These are phyloP conservation scores for Ilex aquifolium DNA, from an alignment of 257 asterid species.

Conservation along the genomic window DNA sequence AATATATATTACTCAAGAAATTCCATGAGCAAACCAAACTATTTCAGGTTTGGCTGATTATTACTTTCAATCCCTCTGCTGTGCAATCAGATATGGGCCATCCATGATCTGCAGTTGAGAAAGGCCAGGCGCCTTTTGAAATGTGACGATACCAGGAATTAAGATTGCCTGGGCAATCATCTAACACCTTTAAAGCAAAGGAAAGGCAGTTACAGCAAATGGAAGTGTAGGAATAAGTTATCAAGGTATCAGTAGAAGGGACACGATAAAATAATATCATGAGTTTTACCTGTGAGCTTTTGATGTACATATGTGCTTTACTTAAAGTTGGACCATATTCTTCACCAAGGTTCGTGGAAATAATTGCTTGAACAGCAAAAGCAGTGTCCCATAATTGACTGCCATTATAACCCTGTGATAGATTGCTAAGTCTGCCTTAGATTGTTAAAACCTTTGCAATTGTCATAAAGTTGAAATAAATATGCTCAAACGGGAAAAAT, in stretches of 20 bases:
- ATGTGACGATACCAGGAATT: conserved; percentile 85
- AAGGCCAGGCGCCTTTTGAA: conserved; percentile 99
- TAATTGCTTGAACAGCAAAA: conserved; percentile 87
- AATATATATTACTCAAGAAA: conserved; percentile 11
- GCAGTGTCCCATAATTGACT: conserved; percentile 94
- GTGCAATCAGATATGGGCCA: conserved; percentile 99
- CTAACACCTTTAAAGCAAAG: conserved; percentile 54
- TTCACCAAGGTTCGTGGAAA: conserved; percentile 53
- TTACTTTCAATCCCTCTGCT: conserved; percentile 94
- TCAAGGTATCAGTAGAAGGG: conserved; percentile 5
- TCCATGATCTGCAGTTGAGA: conserved; percentile 96
- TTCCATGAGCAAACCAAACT: conserved; percentile 1
- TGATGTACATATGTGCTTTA: conserved; percentile 67
- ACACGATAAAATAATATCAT: conserved; percentile 4
- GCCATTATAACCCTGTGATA: conserved; percentile 89
- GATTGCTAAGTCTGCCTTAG: conserved; percentile 1
- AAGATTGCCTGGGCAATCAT: conserved; percentile 84
- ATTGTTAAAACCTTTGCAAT: conserved; percentile 1
- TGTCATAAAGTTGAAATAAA: conserved; percentile 2
- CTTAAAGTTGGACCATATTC: conserved; percentile 68
- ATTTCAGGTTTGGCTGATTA: conserved; percentile 16
- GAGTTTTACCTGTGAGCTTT: conserved; percentile 63
- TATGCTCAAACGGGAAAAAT: background rate
- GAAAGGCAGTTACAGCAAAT: background rate
- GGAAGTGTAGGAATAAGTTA: conserved; percentile 15